Percentiles rank a stretch among this genome's conserved stretches.
phyloP scores from a whole-genome alignment of 805 yeast genomes.

The Saccharomyces kudriavzevii region DNA sequence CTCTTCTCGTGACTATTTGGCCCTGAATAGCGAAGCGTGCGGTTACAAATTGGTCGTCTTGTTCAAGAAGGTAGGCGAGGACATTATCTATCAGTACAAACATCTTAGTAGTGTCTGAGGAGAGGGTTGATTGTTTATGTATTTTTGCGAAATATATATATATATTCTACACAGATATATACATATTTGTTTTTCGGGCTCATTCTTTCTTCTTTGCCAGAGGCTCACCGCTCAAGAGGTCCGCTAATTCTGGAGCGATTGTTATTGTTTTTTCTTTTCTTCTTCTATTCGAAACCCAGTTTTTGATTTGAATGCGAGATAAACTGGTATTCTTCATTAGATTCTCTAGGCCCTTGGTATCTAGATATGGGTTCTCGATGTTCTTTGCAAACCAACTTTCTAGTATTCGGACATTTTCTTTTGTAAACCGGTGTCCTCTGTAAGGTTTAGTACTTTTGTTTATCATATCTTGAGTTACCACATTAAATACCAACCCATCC shows the following conservation, averaged over 20 bases:
- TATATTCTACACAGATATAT: neutral
- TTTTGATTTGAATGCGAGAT: slow-evolving; percentile 18
- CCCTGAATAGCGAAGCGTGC: neutral
- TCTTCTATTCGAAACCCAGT: slow-evolving; percentile 25
- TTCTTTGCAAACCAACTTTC: slow-evolving; percentile 16
- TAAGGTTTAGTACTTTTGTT: slow-evolving; percentile 7
- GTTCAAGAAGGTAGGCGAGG: neutral
- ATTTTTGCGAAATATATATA: neutral
- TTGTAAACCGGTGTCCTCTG: slow-evolving; percentile 17
- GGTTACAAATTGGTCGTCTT: neutral
- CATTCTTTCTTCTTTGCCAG: neutral
- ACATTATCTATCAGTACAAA: neutral
- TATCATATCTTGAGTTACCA: slow-evolving; percentile 15
- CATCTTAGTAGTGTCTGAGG: neutral
- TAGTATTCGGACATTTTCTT: slow-evolving; percentile 7
- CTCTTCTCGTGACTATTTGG: neutral
- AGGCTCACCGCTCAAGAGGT: neutral
- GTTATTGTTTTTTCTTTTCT: slow-evolving; percentile 15
- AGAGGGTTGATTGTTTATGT: neutral
- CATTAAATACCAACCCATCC: slow-evolving; percentile 6
- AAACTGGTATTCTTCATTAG: slow-evolving; percentile 11
- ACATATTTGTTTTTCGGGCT: neutral
- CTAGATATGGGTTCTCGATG: slow-evolving; percentile 14
- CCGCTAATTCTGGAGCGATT: slow-evolving; percentile 10
- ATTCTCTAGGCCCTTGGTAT: slow-evolving; percentile 4